phyloP scores from a whole-genome alignment of 768 basidiomycete species.

The Boletales sp. region DNA sequence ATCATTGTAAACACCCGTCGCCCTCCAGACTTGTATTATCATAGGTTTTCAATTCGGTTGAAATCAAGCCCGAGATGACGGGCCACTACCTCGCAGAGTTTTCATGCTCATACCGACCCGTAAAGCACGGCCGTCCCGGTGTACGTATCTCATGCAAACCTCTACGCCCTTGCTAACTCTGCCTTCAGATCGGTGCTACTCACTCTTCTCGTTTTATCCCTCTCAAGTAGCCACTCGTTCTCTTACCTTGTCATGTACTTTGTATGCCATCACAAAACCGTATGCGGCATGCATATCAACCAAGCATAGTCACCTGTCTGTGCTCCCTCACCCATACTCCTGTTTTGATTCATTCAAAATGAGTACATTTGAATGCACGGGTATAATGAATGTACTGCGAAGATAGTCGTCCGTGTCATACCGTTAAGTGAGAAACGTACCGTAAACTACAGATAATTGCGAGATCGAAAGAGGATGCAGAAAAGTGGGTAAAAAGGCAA shows the following conservation, averaged over 20 bases:
- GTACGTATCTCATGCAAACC: slow-evolving; percentile 47
- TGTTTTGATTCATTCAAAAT: slow-evolving; percentile 32
- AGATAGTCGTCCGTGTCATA: slow-evolving; percentile 60
- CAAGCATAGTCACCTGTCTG: neutral
- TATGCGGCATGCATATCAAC: slow-evolving; percentile 35
- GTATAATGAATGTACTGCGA: slow-evolving; percentile 60
- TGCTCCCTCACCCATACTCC: slow-evolving; percentile 5
- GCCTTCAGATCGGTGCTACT: slow-evolving; percentile 76
- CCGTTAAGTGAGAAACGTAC: slow-evolving; percentile 41
- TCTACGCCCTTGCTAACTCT: slow-evolving; percentile 9
- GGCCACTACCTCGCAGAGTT: slow-evolving; percentile 99
- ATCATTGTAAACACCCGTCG: neutral
- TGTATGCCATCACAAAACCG: slow-evolving; percentile 30
- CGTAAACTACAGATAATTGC: slow-evolving; percentile 62
- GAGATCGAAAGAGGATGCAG: slow-evolving; percentile 37
- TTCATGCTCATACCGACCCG: slow-evolving; percentile 95
- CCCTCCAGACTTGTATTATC: neutral
- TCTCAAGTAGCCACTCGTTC: slow-evolving; percentile 75
- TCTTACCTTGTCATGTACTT: slow-evolving; percentile 4
- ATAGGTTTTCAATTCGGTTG: slow-evolving; percentile 91
- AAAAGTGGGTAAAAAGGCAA: slow-evolving; percentile 17
- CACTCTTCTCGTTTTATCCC: slow-evolving; percentile 92
- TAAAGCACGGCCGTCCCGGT: slow-evolving; percentile 99
- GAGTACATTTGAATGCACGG: slow-evolving; percentile 42
- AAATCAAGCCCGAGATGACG: slow-evolving; percentile 99